These are phyloP conservation scores for Pisolithus thermaeus DNA, from an alignment of 1,284 basidiomycete genomes.

Conservation along the genomic window DNA sequence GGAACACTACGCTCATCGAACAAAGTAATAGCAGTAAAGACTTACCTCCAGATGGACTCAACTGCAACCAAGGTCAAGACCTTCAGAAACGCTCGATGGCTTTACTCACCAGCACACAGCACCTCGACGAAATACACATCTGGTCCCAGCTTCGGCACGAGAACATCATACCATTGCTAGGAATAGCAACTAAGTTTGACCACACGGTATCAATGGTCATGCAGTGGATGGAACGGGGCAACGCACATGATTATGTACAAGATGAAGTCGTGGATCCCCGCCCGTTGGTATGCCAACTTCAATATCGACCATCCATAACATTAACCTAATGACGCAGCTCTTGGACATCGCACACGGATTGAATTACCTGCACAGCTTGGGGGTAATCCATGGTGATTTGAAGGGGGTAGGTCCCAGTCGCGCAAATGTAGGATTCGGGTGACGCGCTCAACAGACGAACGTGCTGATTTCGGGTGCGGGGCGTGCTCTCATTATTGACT, in stretches of 20 bases:
- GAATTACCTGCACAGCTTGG: not conserved
- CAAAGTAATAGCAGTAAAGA: no score
- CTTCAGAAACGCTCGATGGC: no score
- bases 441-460: not conserved
- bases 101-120: not conserved
- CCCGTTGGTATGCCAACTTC: not conserved
- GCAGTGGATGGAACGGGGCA: constrained; percentile 2
- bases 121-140: not conserved
- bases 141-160: constrained; percentile 2
- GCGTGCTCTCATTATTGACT: not conserved
- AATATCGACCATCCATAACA: not conserved
- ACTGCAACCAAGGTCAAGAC: no score
- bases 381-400: not conserved
- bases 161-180: constrained; percentile 4
- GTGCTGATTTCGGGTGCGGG: not conserved
- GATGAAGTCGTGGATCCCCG: not conserved
- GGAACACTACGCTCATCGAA: no score
- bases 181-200: not conserved
- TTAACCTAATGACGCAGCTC: not conserved
- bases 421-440: not conserved
- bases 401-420: not conserved
- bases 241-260: not conserved
- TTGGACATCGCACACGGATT: not conserved
- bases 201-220: constrained; percentile 4
- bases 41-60: no score